Evolutionary conservation across 768 basidiomycete species (phyloP).

Genomic region (Lenzites betulinus): DNA sequence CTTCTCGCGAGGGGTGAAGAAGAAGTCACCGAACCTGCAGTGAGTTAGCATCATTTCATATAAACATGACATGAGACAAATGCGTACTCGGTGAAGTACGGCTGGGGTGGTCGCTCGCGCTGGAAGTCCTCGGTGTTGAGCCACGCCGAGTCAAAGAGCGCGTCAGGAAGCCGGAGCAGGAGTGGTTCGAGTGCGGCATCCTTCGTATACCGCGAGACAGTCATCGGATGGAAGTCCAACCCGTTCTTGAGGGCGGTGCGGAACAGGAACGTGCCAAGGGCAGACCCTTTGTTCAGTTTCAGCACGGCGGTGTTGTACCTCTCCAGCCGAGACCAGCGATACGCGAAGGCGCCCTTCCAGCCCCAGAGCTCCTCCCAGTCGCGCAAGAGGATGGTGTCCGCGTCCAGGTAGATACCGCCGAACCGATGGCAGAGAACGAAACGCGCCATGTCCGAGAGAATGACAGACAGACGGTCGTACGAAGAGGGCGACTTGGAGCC

Average conservation of each 20-base stretch:
- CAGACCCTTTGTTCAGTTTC: slow-evolving; percentile 89
- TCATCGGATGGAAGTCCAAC: slow-evolving; percentile 97
- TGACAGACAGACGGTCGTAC: slow-evolving; percentile 91
- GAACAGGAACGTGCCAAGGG: slow-evolving; percentile 91
- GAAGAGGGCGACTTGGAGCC: slow-evolving; percentile 87
- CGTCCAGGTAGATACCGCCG: slow-evolving; percentile 96
- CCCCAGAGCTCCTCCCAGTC: slow-evolving; percentile 99
- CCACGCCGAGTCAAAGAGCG: slow-evolving; percentile 97
- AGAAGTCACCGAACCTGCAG: slow-evolving; percentile 83
- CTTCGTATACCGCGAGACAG: slow-evolving; percentile 84
- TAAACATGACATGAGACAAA: neutral
- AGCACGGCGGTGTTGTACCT: slow-evolving; percentile 97
- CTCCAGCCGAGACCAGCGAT: slow-evolving; percentile 90
- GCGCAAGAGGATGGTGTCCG: slow-evolving; percentile 92
- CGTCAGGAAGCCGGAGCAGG: slow-evolving; percentile 88
- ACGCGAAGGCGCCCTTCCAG: slow-evolving; percentile 95
- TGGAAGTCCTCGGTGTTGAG: slow-evolving; percentile 92
- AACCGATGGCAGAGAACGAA: slow-evolving; percentile 97
- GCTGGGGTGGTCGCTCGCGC: slow-evolving; percentile 89
- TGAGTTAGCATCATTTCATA: neutral
- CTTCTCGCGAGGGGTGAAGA: slow-evolving; percentile 71
- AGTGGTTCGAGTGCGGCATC: slow-evolving; percentile 86
- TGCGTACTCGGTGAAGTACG: slow-evolving; percentile 82
- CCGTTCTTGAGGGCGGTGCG: slow-evolving; percentile 92
- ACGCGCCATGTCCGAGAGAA: slow-evolving; percentile 94